Base-by-base conservation (phyloP, 208 protist genomes). In the Acanthamoeba quina region DNA sequence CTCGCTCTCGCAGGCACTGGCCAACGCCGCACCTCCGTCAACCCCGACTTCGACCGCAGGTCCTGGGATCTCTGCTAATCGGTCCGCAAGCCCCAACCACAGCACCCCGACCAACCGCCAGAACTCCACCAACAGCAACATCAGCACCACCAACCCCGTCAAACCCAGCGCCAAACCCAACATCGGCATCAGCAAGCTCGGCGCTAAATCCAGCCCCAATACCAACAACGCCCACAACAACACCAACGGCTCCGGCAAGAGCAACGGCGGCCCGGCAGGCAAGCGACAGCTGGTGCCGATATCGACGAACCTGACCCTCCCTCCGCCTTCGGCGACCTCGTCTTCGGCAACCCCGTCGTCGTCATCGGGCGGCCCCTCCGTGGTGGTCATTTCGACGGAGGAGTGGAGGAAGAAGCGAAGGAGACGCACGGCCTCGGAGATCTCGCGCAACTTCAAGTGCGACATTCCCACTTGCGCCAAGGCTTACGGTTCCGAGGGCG, bases 401-500 rank as follows among this genome's bases (percentile, higher is more conserved):
- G 44, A 64, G 78, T 4, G 29, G 19, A 44, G 91, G 24, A 96
- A 95, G 60, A 96, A 96, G 83, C n/a, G 93, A 37, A 54, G 85
- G 4, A 90, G 94, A 34, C 56, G 90, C 1, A 96, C 86, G 0
- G 94, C 94, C 19, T 91, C 74, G 0, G 95, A 96, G 52, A 95
- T 96, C 31, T 76, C 92, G 21, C 72, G 95, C 41, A 83, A 88
- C 11, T 95, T 62, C 58, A 94, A 94, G 41, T 96, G 95, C 62
- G 90, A 85, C 49, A 26, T 95, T 15, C 24, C 86, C 52, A 37
- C 34, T 10, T 96, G 95, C 44, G 82, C 62, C 49, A 95, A 94
- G 88, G 85, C 95, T 17, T 96, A 96, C 91, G 95, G 95, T 9
- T 95, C 94, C 5, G 95, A 96, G 44, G 95, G 95, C 41, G 95